phyloP scores from a whole-genome alignment of 2,329 filamentous ascomycete species.

The Helotiales sp. region DNA sequence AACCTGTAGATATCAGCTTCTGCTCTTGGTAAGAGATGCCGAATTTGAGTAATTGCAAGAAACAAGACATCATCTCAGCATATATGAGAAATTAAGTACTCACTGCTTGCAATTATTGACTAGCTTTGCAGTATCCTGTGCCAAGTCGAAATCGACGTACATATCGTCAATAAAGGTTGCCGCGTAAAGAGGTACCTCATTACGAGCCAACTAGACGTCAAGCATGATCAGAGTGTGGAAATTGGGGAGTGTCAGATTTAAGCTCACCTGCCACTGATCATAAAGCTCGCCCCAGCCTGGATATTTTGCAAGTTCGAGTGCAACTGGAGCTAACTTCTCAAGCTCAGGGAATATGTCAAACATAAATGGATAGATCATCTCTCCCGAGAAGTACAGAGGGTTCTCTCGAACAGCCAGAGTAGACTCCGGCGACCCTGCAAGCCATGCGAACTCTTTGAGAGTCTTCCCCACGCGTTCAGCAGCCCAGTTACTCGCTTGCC shows the following conservation, averaged over 20 bases:
- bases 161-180: slow-evolving; percentile 85
- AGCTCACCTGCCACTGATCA: slow-evolving; percentile 57
- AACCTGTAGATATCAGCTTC: slow-evolving; percentile 41
- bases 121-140: slow-evolving; percentile 69
- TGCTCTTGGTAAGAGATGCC: too few species aligned
- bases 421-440: slow-evolving; percentile 28
- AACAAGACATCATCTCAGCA: background rate
- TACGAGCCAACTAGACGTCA: slow-evolving; percentile 55
- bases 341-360: slow-evolving; percentile 81
- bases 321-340: slow-evolving; percentile 63
- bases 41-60: too few species aligned
- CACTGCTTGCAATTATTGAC: slow-evolving; percentile 73
- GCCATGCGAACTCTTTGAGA: slow-evolving; percentile 48
- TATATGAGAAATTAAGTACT: slow-evolving; percentile 1
- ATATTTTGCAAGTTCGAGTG: slow-evolving; percentile 67
- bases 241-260: background rate
- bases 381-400: slow-evolving; percentile 80
- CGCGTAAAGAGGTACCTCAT: slow-evolving; percentile 83
- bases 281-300: slow-evolving; percentile 77
- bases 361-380: slow-evolving; percentile 89
- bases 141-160: slow-evolving; percentile 82
- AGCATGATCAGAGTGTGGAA: background rate
- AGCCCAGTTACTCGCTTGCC: slow-evolving; percentile 70
- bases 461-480: slow-evolving; percentile 61
- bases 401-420: slow-evolving; percentile 40